Conservation (phyloP, 2,329 filamentous ascomycete species). For the Zasmidium angulare region DNA sequence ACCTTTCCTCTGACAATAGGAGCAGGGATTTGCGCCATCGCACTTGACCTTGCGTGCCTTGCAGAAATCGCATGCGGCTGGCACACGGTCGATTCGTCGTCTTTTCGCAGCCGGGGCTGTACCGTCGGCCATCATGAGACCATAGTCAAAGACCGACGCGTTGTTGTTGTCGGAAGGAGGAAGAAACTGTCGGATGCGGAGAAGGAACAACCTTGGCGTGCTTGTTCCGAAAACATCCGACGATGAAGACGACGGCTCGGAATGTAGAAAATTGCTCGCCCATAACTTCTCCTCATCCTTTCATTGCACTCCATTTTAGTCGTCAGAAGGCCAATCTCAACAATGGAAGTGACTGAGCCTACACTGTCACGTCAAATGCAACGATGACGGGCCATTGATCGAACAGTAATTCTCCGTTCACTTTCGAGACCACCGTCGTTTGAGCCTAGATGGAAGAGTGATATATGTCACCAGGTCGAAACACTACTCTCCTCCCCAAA, state of each 20-base stretch:
- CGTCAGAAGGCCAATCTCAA: no score
- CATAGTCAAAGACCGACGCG: background rate
- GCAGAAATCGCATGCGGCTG: slow-evolving; percentile 47
- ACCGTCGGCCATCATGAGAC: background rate
- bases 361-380: no score
- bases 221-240: background rate
- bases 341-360: no score
- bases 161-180: background rate
- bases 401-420: no score
- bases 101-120: slow-evolving; percentile 15
- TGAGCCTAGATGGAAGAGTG: no score
- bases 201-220: background rate
- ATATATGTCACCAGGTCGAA: no score
- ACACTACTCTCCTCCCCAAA: no score
- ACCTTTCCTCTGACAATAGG: slow-evolving; percentile 48
- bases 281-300: no score
- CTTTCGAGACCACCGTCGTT: no score
- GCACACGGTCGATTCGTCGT: slow-evolving; percentile 25
- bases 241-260: background rate
- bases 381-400: no score
- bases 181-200: background rate
- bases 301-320: no score
- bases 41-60: slow-evolving; percentile 54
- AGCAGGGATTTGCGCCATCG: slow-evolving; percentile 52
- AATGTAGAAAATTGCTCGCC: no score